Percentiles rank a stretch among this genome's conserved stretches.
Conservation (phyloP, 2,329 filamentous ascomycete species). For the Chlorencoelia australis region DNA sequence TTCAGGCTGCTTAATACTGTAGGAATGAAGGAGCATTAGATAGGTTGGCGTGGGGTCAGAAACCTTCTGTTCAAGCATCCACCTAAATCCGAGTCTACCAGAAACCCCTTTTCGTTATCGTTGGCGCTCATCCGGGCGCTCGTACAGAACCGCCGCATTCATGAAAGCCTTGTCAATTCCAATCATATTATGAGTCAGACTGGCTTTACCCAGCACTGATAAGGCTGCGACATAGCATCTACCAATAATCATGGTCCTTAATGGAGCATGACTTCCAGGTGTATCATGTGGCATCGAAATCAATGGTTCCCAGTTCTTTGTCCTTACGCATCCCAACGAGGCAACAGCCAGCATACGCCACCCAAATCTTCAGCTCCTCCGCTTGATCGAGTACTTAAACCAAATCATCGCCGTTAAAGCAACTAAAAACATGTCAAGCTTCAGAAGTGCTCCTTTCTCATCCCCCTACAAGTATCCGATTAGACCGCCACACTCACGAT, state of each 20-base stretch:
- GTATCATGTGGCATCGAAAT: neutral
- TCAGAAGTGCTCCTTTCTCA: neutral
- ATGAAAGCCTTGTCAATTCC: neutral
- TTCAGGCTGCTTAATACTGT: neutral
- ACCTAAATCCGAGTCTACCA: neutral
- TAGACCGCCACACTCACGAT: neutral
- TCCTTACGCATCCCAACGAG: neutral
- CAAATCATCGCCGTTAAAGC: neutral
- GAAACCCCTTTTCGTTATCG: neutral
- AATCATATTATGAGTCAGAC: neutral
- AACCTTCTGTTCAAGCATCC: no score
- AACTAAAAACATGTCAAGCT: neutral
- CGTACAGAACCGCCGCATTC: neutral
- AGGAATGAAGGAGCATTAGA: no score
- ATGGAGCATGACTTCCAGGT: neutral
- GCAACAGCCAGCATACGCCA: neutral
- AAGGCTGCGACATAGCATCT: neutral
- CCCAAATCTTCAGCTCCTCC: neutral
- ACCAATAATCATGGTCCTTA: neutral
- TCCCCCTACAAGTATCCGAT: neutral
- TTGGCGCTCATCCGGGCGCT: neutral
- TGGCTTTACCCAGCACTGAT: neutral
- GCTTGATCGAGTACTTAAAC: neutral
- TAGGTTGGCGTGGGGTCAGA: no score
- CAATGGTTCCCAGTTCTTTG: neutral